Evolutionary conservation across 2,329 filamentous ascomycete genomes (phyloP).

Genomic region (Claviceps pusilla): DNA sequence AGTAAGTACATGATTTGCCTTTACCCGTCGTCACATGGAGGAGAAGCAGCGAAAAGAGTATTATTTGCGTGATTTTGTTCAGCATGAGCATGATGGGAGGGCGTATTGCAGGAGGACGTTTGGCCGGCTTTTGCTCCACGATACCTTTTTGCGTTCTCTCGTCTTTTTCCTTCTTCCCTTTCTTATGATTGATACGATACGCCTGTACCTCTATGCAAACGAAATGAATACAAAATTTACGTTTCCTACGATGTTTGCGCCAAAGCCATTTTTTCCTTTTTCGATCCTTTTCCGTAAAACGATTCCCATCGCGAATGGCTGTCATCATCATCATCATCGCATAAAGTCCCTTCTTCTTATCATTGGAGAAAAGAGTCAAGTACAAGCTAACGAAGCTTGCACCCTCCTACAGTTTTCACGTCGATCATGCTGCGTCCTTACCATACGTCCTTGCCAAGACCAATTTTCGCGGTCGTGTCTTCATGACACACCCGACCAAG

Average conservation of each 20-base stretch:
- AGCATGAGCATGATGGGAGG: not conserved
- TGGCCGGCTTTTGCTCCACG: not conserved
- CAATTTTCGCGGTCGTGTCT: conserved; percentile 89
- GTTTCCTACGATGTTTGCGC: conserved; percentile 10
- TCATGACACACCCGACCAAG: conserved; percentile 98
- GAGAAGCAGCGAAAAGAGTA: not conserved
- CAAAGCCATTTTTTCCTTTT: conserved; percentile 4
- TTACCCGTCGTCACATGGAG: not conserved
- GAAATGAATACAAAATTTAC: conserved; percentile 24
- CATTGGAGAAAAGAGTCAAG: not conserved
- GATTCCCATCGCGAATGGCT: not conserved
- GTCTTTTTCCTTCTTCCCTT: not conserved
- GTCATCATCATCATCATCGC: not conserved
- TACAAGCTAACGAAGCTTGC: conserved; percentile 5
- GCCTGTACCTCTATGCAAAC: conserved; percentile 13
- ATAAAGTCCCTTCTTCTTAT: too few species aligned
- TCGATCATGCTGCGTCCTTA: conserved; percentile 96
- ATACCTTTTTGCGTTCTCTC: not conserved
- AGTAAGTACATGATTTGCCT: conserved; percentile 50
- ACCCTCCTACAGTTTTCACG: conserved; percentile 55
- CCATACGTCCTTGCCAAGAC: conserved; percentile 96
- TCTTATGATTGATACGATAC: conserved; percentile 9
- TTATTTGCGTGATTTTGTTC: not conserved
- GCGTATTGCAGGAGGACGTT: conserved; percentile 1
- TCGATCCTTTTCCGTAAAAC: not conserved